A percentile compares a stretch with the other conserved stretches of the same genome.
phyloP scores from a whole-genome alignment of 495 filamentous ascomycete species.

The Mytilinidion resinicola region DNA sequence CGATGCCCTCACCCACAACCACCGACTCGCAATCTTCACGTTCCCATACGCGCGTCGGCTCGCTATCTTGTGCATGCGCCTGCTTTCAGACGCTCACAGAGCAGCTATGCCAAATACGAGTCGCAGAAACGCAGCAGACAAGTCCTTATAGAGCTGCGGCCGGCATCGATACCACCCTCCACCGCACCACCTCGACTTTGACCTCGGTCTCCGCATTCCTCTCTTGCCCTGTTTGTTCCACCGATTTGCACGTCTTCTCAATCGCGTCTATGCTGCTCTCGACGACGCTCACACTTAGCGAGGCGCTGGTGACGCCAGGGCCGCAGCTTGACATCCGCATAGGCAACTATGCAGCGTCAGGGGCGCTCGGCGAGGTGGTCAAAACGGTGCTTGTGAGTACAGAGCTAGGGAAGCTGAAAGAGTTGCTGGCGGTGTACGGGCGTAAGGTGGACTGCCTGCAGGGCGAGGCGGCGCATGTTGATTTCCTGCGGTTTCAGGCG shows the following conservation, averaged over 20 bases:
- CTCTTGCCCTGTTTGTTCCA: not conserved
- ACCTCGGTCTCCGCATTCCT: not conserved
- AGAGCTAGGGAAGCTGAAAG: slow-evolving; percentile 1
- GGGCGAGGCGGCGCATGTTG: not conserved
- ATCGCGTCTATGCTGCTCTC: not conserved
- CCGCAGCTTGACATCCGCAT: not conserved
- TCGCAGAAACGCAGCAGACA: not conserved
- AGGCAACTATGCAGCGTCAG: not conserved
- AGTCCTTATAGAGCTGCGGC: not conserved
- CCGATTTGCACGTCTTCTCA: not conserved
- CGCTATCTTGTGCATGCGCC: not conserved
- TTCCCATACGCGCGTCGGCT: not conserved
- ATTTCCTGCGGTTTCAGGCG: not conserved
- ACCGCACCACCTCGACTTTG: not conserved
- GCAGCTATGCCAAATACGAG: slow-evolving; percentile 1
- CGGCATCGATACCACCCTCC: not conserved
- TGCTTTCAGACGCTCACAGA: slow-evolving; percentile 1
- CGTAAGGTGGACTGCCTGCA: not conserved
- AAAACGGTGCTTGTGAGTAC: not conserved
- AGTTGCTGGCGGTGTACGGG: not conserved
- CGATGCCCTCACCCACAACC: not conserved
- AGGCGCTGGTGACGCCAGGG: not conserved
- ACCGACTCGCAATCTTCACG: not conserved
- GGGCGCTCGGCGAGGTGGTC: not conserved
- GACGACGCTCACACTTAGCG: not conserved